Evolutionary conservation across 1,284 basidiomycete species (phyloP).

Genomic region (Inonotus hispidus): DNA sequence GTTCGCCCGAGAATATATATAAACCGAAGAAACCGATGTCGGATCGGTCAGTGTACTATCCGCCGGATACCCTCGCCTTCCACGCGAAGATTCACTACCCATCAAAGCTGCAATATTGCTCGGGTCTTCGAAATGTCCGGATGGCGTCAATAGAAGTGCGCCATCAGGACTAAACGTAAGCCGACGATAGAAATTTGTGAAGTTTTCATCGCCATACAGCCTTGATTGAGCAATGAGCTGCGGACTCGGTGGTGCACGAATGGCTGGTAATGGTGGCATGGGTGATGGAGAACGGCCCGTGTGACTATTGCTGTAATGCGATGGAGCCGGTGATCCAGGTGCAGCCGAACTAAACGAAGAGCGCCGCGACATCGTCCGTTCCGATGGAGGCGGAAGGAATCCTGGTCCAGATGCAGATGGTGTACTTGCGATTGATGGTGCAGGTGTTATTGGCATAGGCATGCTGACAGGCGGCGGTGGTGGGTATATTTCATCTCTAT

Average conservation of each 20-base stretch:
- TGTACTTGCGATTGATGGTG: slow-evolving; percentile 51
- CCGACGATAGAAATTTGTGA: slow-evolving; percentile 93
- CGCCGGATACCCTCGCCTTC: slow-evolving; percentile 48
- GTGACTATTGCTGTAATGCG: slow-evolving; percentile 43
- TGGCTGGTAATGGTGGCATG: slow-evolving; percentile 85
- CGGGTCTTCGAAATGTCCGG: slow-evolving; percentile 93
- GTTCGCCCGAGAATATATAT: slow-evolving; percentile 93
- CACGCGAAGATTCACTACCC: slow-evolving; percentile 37
- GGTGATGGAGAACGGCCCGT: slow-evolving; percentile 86
- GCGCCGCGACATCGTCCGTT: slow-evolving; percentile 66
- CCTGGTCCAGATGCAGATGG: slow-evolving; percentile 48
- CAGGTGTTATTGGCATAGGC: slow-evolving; percentile 60
- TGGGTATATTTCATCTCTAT: slow-evolving; percentile 30
- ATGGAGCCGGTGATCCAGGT: slow-evolving; percentile 54
- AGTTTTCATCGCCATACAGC: slow-evolving; percentile 94
- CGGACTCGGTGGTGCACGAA: slow-evolving; percentile 54
- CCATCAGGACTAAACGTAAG: slow-evolving; percentile 95
- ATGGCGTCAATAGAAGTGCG: slow-evolving; percentile 87
- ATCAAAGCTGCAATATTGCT: slow-evolving; percentile 42
- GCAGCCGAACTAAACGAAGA: slow-evolving; percentile 87
- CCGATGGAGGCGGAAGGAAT: slow-evolving; percentile 70
- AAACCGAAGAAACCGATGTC: slow-evolving; percentile 65
- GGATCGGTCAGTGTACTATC: slow-evolving; percentile 28
- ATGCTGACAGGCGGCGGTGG: slow-evolving; percentile 26
- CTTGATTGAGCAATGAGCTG: slow-evolving; percentile 49